Base-by-base conservation (phyloP, 768 basidiomycete species). In the Cystobasidium ongulense region DNA sequence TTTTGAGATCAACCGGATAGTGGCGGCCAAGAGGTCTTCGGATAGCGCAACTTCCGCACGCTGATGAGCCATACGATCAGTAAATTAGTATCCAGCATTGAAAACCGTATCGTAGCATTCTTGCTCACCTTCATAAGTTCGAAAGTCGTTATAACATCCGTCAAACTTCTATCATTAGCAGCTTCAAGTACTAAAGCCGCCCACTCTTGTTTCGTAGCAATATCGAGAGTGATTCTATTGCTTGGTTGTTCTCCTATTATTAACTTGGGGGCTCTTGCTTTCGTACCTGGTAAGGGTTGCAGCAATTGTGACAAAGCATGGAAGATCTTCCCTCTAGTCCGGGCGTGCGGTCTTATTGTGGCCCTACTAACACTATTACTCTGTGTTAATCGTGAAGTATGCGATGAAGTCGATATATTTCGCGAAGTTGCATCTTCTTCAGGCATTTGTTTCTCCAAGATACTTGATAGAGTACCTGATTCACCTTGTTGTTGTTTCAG, bases 171-270 rank as follows among this genome's bases (percentile, higher is more conserved):
- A 50, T 67, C 65, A 25, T 25, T 27, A 25, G 65, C 65, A 31
- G 65, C 65, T 23, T 50, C 46, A 39, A 67, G 17, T 2, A 38
- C n/a, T 31, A 67, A 38, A 27, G 65, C 65, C 3, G 39, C 50
- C 65, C 65, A 67, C 27, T 67, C 65, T 33, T 67, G 65, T 50
- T 25, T 29, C 41, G 29, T 67, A 43, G 27, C 65, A 17, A 39
- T 43, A 52, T 67, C 25, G 15, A 50, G 41, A 10, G 25, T 50
- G 65, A 50, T 50, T 4, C 10, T 50, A 50, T 50, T 11, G n/a
- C 15, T 11, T 38, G 57, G 57, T 38, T 38, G 57, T 10, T 50
- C 46, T 50, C 46, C 46, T 4, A 50, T 50, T 11, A 50, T 50
- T 17, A 50, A n/a, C 46, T 50, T 50, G 3, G 46, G n/a, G 15